Conservation (phyloP, 306 rosid genomes). For the Fagus sylvatica region DNA sequence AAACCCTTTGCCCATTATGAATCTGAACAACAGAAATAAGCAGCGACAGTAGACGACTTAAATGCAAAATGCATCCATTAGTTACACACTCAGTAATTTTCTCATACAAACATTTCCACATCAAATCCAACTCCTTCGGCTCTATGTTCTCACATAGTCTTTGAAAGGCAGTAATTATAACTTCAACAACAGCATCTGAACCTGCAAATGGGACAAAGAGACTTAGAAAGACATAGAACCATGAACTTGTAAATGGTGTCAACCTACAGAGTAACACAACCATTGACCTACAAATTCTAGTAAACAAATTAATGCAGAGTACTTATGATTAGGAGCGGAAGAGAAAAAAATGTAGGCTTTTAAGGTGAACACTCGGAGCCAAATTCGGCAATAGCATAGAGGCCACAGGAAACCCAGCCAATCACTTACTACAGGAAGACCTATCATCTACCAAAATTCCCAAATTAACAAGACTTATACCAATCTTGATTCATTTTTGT, state of each 20-base stretch:
- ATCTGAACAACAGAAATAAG: constrained; percentile 55
- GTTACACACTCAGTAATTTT: constrained; percentile 41
- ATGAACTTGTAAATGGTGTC: constrained; percentile 6
- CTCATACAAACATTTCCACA: constrained; percentile 59
- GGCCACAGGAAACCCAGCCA: background rate
- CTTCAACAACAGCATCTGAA: constrained; percentile 50
- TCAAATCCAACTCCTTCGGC: constrained; percentile 58
- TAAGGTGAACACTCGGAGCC: background rate
- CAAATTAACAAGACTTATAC: background rate
- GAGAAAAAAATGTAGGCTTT: background rate
- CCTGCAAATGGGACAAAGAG: constrained; percentile 40
- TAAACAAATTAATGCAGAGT: background rate
- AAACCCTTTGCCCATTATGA: constrained; percentile 51
- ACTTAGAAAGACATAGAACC: constrained; percentile 19
- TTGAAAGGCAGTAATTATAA: constrained; percentile 49
- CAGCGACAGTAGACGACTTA: constrained; percentile 49
- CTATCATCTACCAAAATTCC: background rate
- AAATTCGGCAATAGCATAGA: background rate
- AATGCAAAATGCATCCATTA: constrained; percentile 37
- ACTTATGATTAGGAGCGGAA: background rate
- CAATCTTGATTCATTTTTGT: background rate
- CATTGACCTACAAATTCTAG: background rate
- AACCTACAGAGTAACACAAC: background rate
- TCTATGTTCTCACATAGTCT: constrained; percentile 69
- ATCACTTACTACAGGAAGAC: background rate